Percentiles rank a stretch among this genome's conserved stretches.
Conservation (phyloP, 2,329 filamentous ascomycete species). For the Xylariaceae sp. region DNA sequence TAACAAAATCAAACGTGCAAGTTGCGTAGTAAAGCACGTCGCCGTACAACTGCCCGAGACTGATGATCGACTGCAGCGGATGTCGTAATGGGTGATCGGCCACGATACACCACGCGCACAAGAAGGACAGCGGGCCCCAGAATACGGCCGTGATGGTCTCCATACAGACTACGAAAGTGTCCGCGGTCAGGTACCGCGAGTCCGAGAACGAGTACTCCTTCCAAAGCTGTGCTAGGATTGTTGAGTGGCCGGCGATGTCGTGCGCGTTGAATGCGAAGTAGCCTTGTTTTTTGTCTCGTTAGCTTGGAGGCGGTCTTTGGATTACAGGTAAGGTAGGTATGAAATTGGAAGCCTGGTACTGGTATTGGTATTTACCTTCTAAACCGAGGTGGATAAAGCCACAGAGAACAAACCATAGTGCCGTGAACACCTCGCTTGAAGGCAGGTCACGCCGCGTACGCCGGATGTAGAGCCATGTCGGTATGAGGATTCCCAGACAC, state of each 20-base stretch:
- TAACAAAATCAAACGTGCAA: constrained; percentile 50
- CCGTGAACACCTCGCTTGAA: constrained; percentile 61
- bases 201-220: constrained; percentile 65
- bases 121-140: constrained; percentile 62
- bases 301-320: no score
- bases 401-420: constrained; percentile 69
- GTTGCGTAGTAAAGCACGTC: constrained; percentile 60
- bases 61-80: constrained; percentile 55
- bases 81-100: constrained; percentile 54
- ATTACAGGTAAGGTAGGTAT: no score
- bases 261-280: constrained; percentile 56
- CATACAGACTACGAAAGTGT: constrained; percentile 63
- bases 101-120: constrained; percentile 53
- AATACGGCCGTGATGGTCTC: constrained; percentile 59
- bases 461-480: constrained; percentile 61
- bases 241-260: constrained; percentile 48
- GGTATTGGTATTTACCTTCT: constrained; percentile 39
- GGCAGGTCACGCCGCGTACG: constrained; percentile 59
- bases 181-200: constrained; percentile 60
- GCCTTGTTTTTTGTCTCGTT: constrained; percentile 31
- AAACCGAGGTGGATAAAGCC: constrained; percentile 55
- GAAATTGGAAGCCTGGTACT: no score
- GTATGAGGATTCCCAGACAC: constrained; percentile 62
- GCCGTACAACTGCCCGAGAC: constrained; percentile 59
- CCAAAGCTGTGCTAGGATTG: constrained; percentile 61